Evolutionary conservation across 2,329 filamentous ascomycete species (phyloP), one percentile per base, ranked within the genome.

Genomic region (Cercospora sp.): DNA sequence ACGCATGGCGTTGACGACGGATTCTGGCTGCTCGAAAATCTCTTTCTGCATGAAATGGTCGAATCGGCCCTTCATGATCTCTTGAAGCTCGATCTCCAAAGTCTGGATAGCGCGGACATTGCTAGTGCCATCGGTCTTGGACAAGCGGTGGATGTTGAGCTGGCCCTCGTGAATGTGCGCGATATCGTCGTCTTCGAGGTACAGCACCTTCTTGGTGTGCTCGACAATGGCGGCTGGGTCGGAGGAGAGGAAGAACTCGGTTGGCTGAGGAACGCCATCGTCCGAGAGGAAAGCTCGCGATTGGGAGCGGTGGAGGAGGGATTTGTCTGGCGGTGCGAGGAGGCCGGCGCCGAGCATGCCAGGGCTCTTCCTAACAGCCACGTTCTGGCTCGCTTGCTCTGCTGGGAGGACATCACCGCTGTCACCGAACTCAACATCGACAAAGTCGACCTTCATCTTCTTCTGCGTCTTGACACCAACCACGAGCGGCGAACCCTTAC

Each of bases 21-120:
- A 99, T 84, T 99, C 95, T 78, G 95, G 95, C 86, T 99, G 95
- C 87, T 99, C 95, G 82, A 99, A 99, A 78, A 99, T 99, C 82
- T 99, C 95, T 89, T 99, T 99, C 82, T 99, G 95, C 95, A 99
- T 99, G 87, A 97, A 99, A 85, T 99, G 95, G 82, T 99, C 95
- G 83, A 98, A 99, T 81, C 95, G 96, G 82, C 95, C 95, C 90
- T 99, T 99, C 95, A 99, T 99, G 83, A 99, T 99, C 86, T 99
- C 94, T 86, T 99, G 95, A 73, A 99, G 90, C 86, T 99, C 93
- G 61, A 99, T 91, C 86, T 99, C 95, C 66, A 99, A 89, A 65
- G 95, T 99, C 87, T 99, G 95, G 81, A 99, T 99, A 76, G 92
- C 93, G 80, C 95, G 94, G 75, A 98, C 93, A 79, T 98, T 97